phyloP scores from a whole-genome alignment of 1,284 basidiomycete species.

The Stygiomarasmius scandens region DNA sequence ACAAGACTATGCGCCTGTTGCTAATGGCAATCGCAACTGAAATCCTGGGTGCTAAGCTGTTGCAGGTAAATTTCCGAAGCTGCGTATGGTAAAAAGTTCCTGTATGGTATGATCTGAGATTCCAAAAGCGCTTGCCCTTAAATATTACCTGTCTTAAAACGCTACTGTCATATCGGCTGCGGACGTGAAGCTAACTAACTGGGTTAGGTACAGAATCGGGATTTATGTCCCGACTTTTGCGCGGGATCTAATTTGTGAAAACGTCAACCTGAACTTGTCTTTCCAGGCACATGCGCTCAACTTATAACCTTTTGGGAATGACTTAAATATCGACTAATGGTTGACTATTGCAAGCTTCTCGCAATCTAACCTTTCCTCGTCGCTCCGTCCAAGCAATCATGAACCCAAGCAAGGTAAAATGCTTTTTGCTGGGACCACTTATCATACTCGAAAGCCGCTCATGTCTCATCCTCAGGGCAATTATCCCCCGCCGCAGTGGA shows the following conservation, averaged over 20 bases:
- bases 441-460: not conserved
- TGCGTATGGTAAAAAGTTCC: conserved; percentile 1
- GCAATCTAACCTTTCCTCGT: conserved; percentile 7
- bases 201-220: conserved; percentile 8
- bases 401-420: conserved; percentile 20
- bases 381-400: conserved; percentile 6
- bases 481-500: conserved; percentile 15
- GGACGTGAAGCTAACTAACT: conserved; percentile 13
- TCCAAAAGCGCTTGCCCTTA: conserved; percentile 13
- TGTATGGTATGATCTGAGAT: conserved; percentile 12
- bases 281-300: conserved; percentile 11
- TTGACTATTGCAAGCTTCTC: not conserved
- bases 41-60: conserved; percentile 1
- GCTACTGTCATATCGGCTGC: conserved; percentile 16
- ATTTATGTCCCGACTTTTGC: conserved; percentile 9
- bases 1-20: conserved; percentile 1
- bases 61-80: conserved; percentile 5
- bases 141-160: conserved; percentile 10
- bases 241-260: conserved; percentile 12
- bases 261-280: conserved; percentile 1
- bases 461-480: conserved; percentile 10
- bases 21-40: conserved; percentile 4
- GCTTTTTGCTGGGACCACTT: not conserved
- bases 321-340: conserved; percentile 16
- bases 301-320: conserved; percentile 7